phyloP scores from a whole-genome alignment of 768 basidiomycete species.

The Exidia glandulosa region DNA sequence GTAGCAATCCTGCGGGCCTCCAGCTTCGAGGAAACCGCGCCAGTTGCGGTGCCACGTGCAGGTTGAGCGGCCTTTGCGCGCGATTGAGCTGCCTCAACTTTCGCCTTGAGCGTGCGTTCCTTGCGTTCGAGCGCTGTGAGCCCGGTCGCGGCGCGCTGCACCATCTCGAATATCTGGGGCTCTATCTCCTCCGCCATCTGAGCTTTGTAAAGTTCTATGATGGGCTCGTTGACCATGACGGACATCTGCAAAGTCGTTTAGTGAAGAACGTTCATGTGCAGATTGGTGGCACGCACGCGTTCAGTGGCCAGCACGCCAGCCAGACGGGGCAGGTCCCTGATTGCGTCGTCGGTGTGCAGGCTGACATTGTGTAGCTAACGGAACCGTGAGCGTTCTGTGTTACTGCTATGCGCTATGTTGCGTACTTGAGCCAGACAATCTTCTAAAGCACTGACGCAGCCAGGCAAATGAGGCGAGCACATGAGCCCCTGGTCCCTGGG shows the following conservation, averaged over 20 bases:
- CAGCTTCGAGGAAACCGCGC: conserved; percentile 49
- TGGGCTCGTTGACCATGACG: conserved; percentile 59
- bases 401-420: neutral
- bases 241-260: conserved; percentile 42
- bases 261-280: neutral
- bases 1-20: conserved; percentile 56
- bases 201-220: conserved; percentile 62
- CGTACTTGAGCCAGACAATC: neutral
- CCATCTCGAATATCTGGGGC: conserved; percentile 65
- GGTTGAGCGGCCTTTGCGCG: conserved; percentile 22
- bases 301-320: conserved; percentile 55
- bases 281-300: conserved; percentile 31
- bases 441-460: neutral
- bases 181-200: conserved; percentile 72
- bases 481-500: neutral
- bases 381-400: too few relatives aligned
- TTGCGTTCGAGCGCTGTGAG: conserved; percentile 50
- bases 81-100: conserved; percentile 47
- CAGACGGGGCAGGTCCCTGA: conserved; percentile 56
- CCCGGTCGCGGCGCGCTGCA: conserved; percentile 60
- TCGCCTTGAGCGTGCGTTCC: conserved; percentile 20
- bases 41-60: conserved; percentile 28
- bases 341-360: neutral
- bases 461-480: neutral
- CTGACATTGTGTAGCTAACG: neutral